These are phyloP conservation scores for Orbilia oligospora DNA, from an alignment of 2,329 filamentous ascomycete species.

Conservation along the genomic window DNA sequence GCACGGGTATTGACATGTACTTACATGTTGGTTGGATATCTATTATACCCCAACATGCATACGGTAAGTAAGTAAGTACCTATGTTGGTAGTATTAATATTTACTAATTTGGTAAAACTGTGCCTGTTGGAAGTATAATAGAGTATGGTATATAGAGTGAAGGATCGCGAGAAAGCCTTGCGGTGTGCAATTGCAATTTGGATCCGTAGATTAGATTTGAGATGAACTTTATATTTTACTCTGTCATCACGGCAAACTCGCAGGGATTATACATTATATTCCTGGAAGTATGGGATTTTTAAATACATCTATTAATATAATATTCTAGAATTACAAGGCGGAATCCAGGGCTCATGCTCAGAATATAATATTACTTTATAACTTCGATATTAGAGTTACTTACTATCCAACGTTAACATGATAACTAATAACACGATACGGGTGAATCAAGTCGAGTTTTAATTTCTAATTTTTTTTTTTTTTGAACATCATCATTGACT, in stretches of 20 bases:
- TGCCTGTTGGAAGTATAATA: too few species aligned
- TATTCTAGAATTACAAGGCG: slow-evolving; percentile 1
- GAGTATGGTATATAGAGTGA: neutral
- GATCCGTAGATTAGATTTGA: neutral
- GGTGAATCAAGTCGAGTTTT: too few species aligned
- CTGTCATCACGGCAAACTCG: too few species aligned
- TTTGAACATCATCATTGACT: too few species aligned
- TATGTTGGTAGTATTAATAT: too few species aligned
- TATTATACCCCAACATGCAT: neutral
- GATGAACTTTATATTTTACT: neutral
- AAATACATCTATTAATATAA: too few species aligned
- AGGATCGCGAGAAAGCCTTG: slow-evolving; percentile 10
- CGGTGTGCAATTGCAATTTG: neutral
- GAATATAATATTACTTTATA: too few species aligned
- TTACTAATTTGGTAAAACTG: too few species aligned
- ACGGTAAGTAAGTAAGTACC: neutral
- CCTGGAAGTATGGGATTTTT: neutral
- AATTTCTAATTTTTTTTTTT: too few species aligned
- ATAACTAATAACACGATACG: neutral
- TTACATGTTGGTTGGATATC: neutral
- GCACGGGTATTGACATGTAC: neutral
- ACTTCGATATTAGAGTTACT: neutral
- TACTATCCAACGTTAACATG: neutral
- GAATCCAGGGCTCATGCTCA: neutral
- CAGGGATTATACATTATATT: neutral